Conservation (phyloP, 1,284 basidiomycete genomes). For the Ganoderma lingzhi region DNA sequence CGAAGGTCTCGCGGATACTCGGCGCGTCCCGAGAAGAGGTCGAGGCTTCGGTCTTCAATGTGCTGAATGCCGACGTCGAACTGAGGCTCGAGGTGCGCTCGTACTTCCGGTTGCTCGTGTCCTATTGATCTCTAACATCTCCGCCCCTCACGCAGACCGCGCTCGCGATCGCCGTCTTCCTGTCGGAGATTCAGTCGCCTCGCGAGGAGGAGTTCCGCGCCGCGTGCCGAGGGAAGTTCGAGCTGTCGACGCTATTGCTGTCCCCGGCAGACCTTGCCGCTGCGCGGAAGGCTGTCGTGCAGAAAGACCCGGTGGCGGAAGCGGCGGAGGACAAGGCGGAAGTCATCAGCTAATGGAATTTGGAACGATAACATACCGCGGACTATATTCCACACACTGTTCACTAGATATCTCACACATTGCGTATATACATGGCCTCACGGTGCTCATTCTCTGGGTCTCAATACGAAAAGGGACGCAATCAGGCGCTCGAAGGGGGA, state of each 20-base stretch:
- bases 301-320: conserved; percentile 22
- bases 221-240: conserved; percentile 60
- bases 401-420: conserved; percentile 12
- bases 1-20: conserved; percentile 58
- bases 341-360: conserved; percentile 25
- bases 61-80: conserved; percentile 53
- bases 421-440: conserved; percentile 7
- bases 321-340: conserved; percentile 32
- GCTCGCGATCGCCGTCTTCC: conserved; percentile 52
- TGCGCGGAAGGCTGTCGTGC: conserved; percentile 39
- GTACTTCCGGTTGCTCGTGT: neutral
- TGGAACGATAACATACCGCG: neutral
- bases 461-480: neutral
- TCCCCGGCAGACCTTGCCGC: conserved; percentile 52
- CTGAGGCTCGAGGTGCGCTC: conserved; percentile 54
- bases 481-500: neutral
- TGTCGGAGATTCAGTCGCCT: conserved; percentile 57
- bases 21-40: conserved; percentile 61
- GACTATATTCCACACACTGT: conserved; percentile 7
- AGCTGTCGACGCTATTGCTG: conserved; percentile 73
- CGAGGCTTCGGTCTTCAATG: conserved; percentile 64
- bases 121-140: neutral
- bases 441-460: neutral
- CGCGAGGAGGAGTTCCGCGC: conserved; percentile 66
- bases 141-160: conserved; percentile 53